Evolutionary conservation across 208 protist species (phyloP), one percentile per base, ranked within the genome.

Genomic region (Strigomonas galati): DNA sequence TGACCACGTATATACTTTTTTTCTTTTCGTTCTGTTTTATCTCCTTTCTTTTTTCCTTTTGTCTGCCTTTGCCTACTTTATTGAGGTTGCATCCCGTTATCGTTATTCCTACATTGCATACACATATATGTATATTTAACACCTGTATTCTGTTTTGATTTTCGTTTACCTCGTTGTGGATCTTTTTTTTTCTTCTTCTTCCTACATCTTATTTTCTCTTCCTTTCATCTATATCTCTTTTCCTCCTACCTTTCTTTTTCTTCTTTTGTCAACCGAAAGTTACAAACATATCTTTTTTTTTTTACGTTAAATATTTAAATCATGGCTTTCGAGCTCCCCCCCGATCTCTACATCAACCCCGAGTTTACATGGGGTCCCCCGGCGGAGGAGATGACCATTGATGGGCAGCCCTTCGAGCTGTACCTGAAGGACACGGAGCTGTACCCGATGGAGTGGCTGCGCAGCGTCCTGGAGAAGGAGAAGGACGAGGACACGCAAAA

Each of bases 351-450:
- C 74, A 73, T 91, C 35, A 88, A 83, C 63, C 71, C 78, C 37
- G 75, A 74, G 52, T 90, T 87, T 62, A 68, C 81, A 32, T 96
- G 90, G 90, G 90, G 90, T 14, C 90, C 90, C 10, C 90, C 90
- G 43, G 76, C 61, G 67, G 79, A 69, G 49, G 85, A 93, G 80
- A 82, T 92, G 56, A 71, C 77, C 48, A 49, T 91, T 48, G 87
- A 87, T 32, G 81, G 78, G 5, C 60, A 77, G 53, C 53, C 71
- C 10, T 84, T 92, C 43, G 56, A 77, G 58, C 75, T 91, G 10
- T 92, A 89, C 73, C 81, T 81, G 43, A 93, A 93, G 73, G 60
- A 32, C 0, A 82, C 90, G 55, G 31, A 67, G 15, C 66, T 92
- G 21, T 30, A 55, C 21, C 71, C 79, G 0, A 58, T 89, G 26